Evolutionary conservation across 495 filamentous ascomycete genomes (phyloP), one percentile per base, ranked within the genome.

Genomic region (Talaromyces adpressus): DNA sequence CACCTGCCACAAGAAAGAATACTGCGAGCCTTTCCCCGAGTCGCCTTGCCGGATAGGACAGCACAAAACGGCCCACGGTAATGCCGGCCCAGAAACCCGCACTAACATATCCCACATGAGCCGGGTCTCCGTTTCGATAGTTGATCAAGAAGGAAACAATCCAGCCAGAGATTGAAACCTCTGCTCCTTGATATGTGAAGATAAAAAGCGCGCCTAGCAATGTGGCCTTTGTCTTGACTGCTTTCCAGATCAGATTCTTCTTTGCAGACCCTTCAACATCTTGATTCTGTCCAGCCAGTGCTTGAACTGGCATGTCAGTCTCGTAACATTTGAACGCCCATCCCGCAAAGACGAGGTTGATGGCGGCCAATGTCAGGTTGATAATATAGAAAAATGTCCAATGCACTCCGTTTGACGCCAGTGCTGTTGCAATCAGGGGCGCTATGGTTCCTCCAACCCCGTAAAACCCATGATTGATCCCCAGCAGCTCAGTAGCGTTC

Each of bases 141-240:
- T 76, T 82, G 71, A 92, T 89, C 36, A 93, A 73, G 77, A 91
- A 92, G 4, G 87, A 89, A 53, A 92, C 89, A 16, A 92, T 85
- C 92, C 90, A 95, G 23, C 90, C 87, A 0, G 89, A 90, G 67
- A 90, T 85, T 20, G 84, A 85, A 6, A 91, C 89, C 70, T 92
- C 89, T 39, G 88, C 89, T 32, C 89, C 89, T 70, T 92, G 89
- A 71, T 93, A 92, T 18, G 86, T 84, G 71, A 94, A 91, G 72
- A 92, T 89, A 74, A 93, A 92, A 1, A 90, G 67, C 0, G 89
- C 86, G 7, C 87, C 88, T 0, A 92, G 76, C 4, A 93, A 64
- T 3, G 91, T 89, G 12, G 84, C 80, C 59, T 77, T 79, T 60
- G 84, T 84, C 62, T 81, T 81, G 30, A 90, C 72, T 22, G 80